Percentiles rank a stretch among this genome's conserved stretches.
Conservation (phyloP, 2,329 filamentous ascomycete species). For the Beauveria asiatica region DNA sequence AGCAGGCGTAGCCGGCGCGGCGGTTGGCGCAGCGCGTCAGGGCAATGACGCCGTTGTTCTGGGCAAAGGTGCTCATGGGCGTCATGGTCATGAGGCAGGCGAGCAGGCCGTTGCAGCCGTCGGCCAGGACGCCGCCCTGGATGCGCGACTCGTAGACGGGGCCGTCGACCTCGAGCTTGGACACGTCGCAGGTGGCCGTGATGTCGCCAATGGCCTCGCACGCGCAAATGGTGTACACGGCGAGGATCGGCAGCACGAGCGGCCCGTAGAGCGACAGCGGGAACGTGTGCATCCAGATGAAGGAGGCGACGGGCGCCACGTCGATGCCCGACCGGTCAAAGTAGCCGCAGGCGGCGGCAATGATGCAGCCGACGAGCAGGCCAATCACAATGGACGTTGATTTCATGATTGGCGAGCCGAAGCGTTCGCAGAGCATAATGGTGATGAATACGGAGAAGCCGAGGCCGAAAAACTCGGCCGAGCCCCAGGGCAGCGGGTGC, state of each 20-base stretch:
- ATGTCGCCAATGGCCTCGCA: slow-evolving; percentile 77
- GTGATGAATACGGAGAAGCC: slow-evolving; percentile 74
- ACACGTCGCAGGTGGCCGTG: slow-evolving; percentile 74
- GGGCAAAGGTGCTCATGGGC: slow-evolving; percentile 71
- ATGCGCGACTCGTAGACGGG: slow-evolving; percentile 65
- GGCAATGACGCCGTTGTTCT: slow-evolving; percentile 80
- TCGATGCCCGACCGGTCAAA: slow-evolving; percentile 68
- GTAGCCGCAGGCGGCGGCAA: slow-evolving; percentile 69
- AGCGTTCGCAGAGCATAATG: slow-evolving; percentile 73
- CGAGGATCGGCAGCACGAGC: slow-evolving; percentile 62
- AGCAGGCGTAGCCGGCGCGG: slow-evolving; percentile 70
- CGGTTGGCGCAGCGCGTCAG: slow-evolving; percentile 75
- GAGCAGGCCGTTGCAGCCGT: slow-evolving; percentile 67
- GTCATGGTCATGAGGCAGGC: slow-evolving; percentile 72
- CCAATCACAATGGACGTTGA: slow-evolving; percentile 68
- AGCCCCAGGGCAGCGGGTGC: slow-evolving; percentile 67
- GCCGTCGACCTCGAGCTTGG: slow-evolving; percentile 64
- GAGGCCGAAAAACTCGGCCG: slow-evolving; percentile 66
- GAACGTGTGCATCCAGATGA: slow-evolving; percentile 75
- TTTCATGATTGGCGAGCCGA: slow-evolving; percentile 79
- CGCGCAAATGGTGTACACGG: slow-evolving; percentile 62
- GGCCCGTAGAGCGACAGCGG: slow-evolving; percentile 63
- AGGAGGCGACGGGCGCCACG: slow-evolving; percentile 60
- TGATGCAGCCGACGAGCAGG: slow-evolving; percentile 66
- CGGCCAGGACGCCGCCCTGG: slow-evolving; percentile 70